Percentiles rank a stretch among this genome's conserved stretches.
Conservation (phyloP, 139 green algal genomes). For the Zygnema circumcarinatum region DNA sequence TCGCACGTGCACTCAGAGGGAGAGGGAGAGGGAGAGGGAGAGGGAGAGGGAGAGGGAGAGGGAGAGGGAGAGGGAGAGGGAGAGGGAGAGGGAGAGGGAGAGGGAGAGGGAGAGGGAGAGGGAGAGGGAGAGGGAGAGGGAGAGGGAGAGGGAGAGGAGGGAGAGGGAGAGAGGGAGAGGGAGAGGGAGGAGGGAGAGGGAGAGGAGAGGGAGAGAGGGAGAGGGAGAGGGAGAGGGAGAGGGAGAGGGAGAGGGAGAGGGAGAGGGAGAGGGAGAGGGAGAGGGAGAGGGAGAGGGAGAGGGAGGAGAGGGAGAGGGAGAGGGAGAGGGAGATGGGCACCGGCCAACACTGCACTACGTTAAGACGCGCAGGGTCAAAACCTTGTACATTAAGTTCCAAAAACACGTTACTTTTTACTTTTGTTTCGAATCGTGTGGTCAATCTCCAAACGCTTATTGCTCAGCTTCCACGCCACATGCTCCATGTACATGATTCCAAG, state of each 20-base stretch:
- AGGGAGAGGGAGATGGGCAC: too few relatives aligned
- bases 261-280: neutral
- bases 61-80: neutral
- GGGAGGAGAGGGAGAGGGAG: conserved; percentile 1
- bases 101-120: conserved; percentile 2
- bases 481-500: too few relatives aligned
- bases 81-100: neutral
- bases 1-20: neutral
- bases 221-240: neutral
- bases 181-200: neutral
- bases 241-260: neutral
- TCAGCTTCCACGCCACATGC: too few relatives aligned
- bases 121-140: neutral
- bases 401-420: too few relatives aligned
- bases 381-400: too few relatives aligned
- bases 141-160: neutral
- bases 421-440: too few relatives aligned
- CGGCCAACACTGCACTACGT: too few relatives aligned
- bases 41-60: conserved; percentile 11
- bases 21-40: neutral
- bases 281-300: neutral
- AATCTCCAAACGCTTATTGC: too few relatives aligned
- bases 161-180: neutral
- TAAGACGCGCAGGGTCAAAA: too few relatives aligned
- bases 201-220: neutral